Evolutionary conservation across 2,329 filamentous ascomycete species (phyloP).

Genomic region (Exutisphaerella laricina): DNA sequence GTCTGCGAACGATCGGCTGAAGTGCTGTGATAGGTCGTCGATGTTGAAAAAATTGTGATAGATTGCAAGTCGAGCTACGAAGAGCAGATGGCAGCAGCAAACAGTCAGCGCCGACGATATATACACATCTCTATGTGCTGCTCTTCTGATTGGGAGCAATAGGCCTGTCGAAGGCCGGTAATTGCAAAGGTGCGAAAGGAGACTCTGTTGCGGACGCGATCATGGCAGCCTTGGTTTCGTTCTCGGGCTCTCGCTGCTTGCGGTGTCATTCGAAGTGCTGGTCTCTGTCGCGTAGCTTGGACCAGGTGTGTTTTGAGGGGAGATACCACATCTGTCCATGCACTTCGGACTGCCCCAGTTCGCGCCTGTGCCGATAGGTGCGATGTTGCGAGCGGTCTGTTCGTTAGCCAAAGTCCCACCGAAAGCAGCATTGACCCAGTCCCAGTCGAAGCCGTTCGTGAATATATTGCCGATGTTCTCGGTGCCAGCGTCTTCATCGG

Average conservation of each 20-base stretch:
- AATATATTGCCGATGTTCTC: constrained; percentile 45
- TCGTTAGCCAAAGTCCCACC: constrained; percentile 34
- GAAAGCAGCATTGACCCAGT: constrained; percentile 42
- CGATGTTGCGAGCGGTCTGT: constrained; percentile 31
- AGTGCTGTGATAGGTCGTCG: no score
- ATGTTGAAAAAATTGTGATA: no score
- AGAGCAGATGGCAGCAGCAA: constrained; percentile 1
- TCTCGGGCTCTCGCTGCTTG: neutral
- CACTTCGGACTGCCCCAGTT: constrained; percentile 40
- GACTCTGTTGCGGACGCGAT: no score
- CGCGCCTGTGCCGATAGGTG: constrained; percentile 39
- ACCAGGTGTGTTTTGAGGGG: constrained; percentile 4
- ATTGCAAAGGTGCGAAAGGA: no score
- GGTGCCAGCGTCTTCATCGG: constrained; percentile 47
- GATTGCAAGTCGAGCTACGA: no score
- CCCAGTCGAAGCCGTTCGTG: constrained; percentile 34
- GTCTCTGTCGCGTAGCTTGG: neutral
- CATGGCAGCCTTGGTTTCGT: neutral
- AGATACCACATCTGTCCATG: constrained; percentile 32
- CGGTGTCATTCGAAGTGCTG: neutral
- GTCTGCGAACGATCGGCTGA: no score
- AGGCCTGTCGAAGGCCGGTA: no score
- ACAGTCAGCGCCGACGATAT: neutral
- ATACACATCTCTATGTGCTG: neutral
- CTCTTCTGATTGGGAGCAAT: no score